Evolutionary conservation across 2,329 filamentous ascomycete species (phyloP).

Genomic region (Penicillium sp.): DNA sequence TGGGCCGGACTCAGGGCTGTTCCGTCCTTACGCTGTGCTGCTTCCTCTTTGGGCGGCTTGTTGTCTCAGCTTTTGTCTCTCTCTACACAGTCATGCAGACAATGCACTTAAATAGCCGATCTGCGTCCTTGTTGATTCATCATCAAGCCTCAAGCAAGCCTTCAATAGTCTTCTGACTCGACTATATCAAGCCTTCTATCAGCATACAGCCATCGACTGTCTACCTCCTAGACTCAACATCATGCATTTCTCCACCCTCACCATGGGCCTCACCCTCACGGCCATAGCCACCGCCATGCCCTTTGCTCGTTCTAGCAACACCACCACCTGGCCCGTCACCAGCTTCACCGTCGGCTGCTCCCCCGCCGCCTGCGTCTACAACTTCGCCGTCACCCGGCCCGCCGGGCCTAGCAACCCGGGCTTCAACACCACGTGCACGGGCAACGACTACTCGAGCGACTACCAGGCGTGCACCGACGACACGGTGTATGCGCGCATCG

Average conservation of each 20-base stretch:
- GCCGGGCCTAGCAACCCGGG: slow-evolving; percentile 26
- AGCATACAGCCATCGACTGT: too few species aligned
- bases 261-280: not conserved
- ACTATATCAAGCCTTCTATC: too few species aligned
- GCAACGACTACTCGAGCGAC: slow-evolving; percentile 20
- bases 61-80: not conserved
- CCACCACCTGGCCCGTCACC: slow-evolving; percentile 25
- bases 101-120: too few species aligned
- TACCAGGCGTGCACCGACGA: slow-evolving; percentile 23
- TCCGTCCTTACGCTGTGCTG: not conserved
- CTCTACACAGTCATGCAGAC: too few species aligned
- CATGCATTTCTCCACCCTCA: slow-evolving; percentile 5
- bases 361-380: slow-evolving; percentile 29
- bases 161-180: too few species aligned
- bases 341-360: slow-evolving; percentile 30
- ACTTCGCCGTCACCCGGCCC: slow-evolving; percentile 28
- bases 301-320: not conserved
- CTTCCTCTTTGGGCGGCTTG: not conserved
- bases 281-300: slow-evolving; percentile 3
- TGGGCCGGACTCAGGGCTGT: not conserved
- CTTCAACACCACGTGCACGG: slow-evolving; percentile 33
- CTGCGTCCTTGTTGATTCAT: too few species aligned
- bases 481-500: slow-evolving; percentile 10
- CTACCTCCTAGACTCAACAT: not conserved
- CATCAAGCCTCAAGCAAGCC: too few species aligned